Conservation (phyloP, 306 rosid genomes). For the Gastrolobium bilobum region DNA sequence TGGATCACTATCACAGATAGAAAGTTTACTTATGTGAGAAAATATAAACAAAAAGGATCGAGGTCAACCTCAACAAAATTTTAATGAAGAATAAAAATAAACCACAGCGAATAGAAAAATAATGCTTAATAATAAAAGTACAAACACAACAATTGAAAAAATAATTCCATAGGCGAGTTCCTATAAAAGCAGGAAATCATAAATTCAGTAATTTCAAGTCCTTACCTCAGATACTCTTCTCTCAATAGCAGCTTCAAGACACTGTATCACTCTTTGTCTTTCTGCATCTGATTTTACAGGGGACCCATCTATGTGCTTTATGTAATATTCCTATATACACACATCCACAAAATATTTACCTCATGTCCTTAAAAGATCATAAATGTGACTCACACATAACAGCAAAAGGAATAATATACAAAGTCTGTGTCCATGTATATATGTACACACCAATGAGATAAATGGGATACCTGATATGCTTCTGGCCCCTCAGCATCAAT, state of each 20-base stretch:
- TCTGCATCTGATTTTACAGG: slow-evolving; percentile 98
- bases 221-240: slow-evolving; percentile 93
- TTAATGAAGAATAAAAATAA: slow-evolving; percentile 33
- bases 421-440: neutral
- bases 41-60: slow-evolving; percentile 20
- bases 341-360: slow-evolving; percentile 45
- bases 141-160: neutral
- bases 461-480: slow-evolving; percentile 80
- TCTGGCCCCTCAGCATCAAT: slow-evolving; percentile 89
- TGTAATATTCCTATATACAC: slow-evolving; percentile 81
- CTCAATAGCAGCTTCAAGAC: slow-evolving; percentile 96
- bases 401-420: slow-evolving; percentile 14
- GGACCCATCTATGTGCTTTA: slow-evolving; percentile 93
- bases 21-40: slow-evolving; percentile 37
- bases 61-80: slow-evolving; percentile 28
- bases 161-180: neutral
- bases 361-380: slow-evolving; percentile 29
- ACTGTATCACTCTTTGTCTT: slow-evolving; percentile 90
- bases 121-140: neutral
- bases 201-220: neutral
- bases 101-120: neutral
- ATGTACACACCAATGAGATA: slow-evolving; percentile 16
- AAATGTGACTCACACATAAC: slow-evolving; percentile 10
- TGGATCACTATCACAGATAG: slow-evolving; percentile 32
- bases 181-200: slow-evolving; percentile 28